Evolutionary conservation across 169 alveolate genomes (phyloP), one percentile per base, ranked within the genome.

Genomic region (Plasmodium berghei): DNA sequence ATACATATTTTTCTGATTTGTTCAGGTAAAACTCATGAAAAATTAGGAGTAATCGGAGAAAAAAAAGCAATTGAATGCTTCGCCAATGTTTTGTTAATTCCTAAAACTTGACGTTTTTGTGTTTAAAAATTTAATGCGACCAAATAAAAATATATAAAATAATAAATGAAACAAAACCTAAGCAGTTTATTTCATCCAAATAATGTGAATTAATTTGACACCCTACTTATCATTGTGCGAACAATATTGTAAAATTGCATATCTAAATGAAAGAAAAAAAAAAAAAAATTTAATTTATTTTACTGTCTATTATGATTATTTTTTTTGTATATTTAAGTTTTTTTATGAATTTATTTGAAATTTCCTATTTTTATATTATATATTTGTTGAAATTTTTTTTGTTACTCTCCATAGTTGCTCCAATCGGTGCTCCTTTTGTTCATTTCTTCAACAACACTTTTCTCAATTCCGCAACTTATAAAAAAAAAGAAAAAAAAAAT

Each of bases 51-150:
- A 40, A 69, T 92, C 14, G 95, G 95, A 40, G 71, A 88, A 45
- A 71, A 87, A 70, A 85, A 88, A 72, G 95, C 95, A 40, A 80
- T 92, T 52, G 95, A 87, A 72, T 92, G 95, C 63, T 85, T 75
- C 62, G 92, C 93, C 28, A 90, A 88, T 4, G 87, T 66, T 56
- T 83, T 90, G 72, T 55, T 90, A 87, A 70, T 74, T 64, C 92
- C 83, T 18, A 64, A 77, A 28, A 28, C n/a, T 63, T 62, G 26
- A 77, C 5, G 34, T 10, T 5, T 46, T 62, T n/a, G 14, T 16
- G 24, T 16, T 48, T 62, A 24, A 46, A 45, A 28, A 22, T 49
- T 77, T 63, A 12, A 10, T 69, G 5, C 16, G 24, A 16, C 16
- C 24, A 34, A 34, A 34, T 34, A 34, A 34, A 34, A 34, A 34